Percentiles rank a stretch among this genome's conserved stretches.
phyloP scores from a whole-genome alignment of 164 flowering plant genomes.

The Sextonia rubra region DNA sequence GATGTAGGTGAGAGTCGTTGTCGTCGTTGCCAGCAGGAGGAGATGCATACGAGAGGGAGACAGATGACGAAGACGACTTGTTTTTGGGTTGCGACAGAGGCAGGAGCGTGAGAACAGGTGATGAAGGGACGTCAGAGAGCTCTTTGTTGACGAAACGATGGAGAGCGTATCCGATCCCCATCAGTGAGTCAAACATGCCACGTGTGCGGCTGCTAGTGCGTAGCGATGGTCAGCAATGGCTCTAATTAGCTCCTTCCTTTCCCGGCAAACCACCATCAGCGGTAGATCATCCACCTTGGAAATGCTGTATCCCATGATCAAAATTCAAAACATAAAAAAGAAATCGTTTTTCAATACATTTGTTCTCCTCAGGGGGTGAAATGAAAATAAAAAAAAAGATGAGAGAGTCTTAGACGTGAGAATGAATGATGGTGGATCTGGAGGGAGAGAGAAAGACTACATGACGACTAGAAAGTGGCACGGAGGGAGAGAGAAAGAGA shows the following conservation, averaged over 20 bases:
- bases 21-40: too few relatives aligned
- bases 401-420: too few relatives aligned
- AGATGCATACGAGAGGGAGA: slow-evolving; percentile 36
- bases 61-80: slow-evolving; percentile 26
- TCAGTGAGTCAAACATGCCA: slow-evolving; percentile 60
- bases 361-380: not conserved
- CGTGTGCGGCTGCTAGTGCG: slow-evolving; percentile 75
- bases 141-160: slow-evolving; percentile 74
- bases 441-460: too few relatives aligned
- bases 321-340: too few relatives aligned
- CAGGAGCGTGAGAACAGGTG: slow-evolving; percentile 70
- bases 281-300: slow-evolving; percentile 70
- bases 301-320: slow-evolving; percentile 91
- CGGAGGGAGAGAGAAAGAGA: too few relatives aligned
- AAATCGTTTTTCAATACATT: not conserved
- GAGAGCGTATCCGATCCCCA: slow-evolving; percentile 66
- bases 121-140: slow-evolving; percentile 34
- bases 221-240: slow-evolving; percentile 70
- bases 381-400: too few relatives aligned
- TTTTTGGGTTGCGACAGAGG: slow-evolving; percentile 42
- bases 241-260: slow-evolving; percentile 58
- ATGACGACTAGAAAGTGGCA: too few relatives aligned
- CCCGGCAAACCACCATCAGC: slow-evolving; percentile 67
- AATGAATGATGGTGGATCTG: too few relatives aligned
- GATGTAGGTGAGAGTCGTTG: slow-evolving; percentile 48